phyloP scores from a whole-genome alignment of 2,329 filamentous ascomycete species.

The Tolypocladium paradoxum region DNA sequence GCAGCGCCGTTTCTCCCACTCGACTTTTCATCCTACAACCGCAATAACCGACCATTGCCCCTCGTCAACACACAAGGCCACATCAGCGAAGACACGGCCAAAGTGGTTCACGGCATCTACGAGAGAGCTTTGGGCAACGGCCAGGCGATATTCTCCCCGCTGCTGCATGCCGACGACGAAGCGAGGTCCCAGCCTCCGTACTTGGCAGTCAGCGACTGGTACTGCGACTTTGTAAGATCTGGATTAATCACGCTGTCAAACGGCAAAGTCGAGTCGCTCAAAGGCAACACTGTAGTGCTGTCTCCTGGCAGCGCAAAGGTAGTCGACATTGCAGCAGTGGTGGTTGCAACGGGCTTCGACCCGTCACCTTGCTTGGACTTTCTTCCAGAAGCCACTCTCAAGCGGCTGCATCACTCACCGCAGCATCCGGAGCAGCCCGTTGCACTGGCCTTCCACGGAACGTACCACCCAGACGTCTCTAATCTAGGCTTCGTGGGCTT shows the following conservation, averaged over 20 bases:
- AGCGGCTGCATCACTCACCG: constrained; percentile 46
- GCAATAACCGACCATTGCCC: constrained; percentile 47
- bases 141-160: constrained; percentile 38
- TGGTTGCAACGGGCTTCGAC: constrained; percentile 69
- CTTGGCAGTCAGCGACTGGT: constrained; percentile 60
- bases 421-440: constrained; percentile 46
- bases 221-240: constrained; percentile 62
- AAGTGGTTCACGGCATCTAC: constrained; percentile 40
- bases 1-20: constrained; percentile 58
- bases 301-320: constrained; percentile 23
- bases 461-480: constrained; percentile 48
- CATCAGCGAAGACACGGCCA: constrained; percentile 47
- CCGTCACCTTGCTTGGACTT: constrained; percentile 54
- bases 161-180: constrained; percentile 25
- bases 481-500: constrained; percentile 71
- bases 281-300: constrained; percentile 24
- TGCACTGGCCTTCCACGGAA: constrained; percentile 57
- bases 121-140: constrained; percentile 37
- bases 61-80: constrained; percentile 55
- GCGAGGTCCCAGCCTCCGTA: constrained; percentile 46
- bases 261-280: constrained; percentile 31
- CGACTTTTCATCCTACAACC: constrained; percentile 63
- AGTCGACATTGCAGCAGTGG: constrained; percentile 50
- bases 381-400: constrained; percentile 44
- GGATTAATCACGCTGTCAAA: constrained; percentile 42